Conservation (phyloP, 768 basidiomycete species). For the Botryobasidium botryosum region DNA sequence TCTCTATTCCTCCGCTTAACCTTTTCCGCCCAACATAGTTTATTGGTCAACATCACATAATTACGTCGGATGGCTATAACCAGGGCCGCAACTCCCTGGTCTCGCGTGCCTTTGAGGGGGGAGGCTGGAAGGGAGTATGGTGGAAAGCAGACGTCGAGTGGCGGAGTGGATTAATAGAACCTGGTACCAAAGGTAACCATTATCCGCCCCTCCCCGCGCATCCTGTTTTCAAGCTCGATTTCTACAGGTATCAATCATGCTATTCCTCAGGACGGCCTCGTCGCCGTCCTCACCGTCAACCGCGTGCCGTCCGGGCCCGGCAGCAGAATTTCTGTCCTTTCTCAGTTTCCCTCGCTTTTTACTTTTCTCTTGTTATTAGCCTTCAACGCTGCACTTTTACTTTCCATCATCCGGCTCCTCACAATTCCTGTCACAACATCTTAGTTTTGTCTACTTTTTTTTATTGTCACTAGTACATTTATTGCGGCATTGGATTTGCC, state of each 20-base stretch:
- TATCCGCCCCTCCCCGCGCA: background rate
- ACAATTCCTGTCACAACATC: too few species aligned
- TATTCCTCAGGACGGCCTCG: slow-evolving; percentile 62
- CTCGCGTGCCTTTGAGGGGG: slow-evolving; percentile 31
- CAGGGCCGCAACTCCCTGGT: slow-evolving; percentile 67
- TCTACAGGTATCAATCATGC: slow-evolving; percentile 57
- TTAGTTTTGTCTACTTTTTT: too few species aligned
- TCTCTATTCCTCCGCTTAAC: background rate
- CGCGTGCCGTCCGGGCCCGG: too few species aligned
- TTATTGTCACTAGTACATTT: too few species aligned
- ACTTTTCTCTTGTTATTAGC: too few species aligned
- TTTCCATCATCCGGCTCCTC: too few species aligned
- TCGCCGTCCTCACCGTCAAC: slow-evolving; percentile 58
- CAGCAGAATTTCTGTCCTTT: too few species aligned
- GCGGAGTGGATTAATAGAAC: slow-evolving; percentile 43
- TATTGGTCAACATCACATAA: slow-evolving; percentile 33
- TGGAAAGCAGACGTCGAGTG: slow-evolving; percentile 71
- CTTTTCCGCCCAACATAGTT: slow-evolving; percentile 6
- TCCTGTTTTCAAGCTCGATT: background rate
- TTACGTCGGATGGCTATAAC: slow-evolving; percentile 67
- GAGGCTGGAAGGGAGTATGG: slow-evolving; percentile 19
- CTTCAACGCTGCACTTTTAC: too few species aligned
- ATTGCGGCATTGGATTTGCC: too few species aligned
- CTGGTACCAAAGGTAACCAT: slow-evolving; percentile 45
- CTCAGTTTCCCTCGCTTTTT: too few species aligned